Percentiles rank a stretch among this genome's conserved stretches.
phyloP scores from a whole-genome alignment of 2,329 filamentous ascomycete genomes.

The Alternaria burnsii region DNA sequence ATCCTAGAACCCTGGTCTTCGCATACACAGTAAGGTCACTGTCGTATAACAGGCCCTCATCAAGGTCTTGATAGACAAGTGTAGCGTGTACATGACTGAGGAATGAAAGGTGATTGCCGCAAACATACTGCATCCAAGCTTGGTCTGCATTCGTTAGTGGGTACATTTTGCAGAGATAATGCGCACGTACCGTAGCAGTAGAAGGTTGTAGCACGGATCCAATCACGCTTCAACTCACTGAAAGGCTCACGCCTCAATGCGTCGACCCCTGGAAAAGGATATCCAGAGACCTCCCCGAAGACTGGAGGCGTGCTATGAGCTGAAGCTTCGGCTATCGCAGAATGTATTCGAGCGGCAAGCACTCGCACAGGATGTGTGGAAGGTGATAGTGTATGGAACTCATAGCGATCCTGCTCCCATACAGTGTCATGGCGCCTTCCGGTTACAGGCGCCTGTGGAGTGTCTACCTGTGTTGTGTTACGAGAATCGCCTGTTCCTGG shows the following conservation, averaged over 20 bases:
- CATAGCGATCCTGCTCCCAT: constrained; percentile 30
- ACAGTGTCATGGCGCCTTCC: constrained; percentile 20
- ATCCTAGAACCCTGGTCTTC: constrained; percentile 41
- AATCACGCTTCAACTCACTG: constrained; percentile 34
- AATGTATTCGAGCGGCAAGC: constrained; percentile 38
- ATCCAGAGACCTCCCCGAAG: constrained; percentile 33
- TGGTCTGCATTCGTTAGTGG: constrained; percentile 25
- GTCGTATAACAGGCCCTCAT: constrained; percentile 39
- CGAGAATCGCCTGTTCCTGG: constrained; percentile 28
- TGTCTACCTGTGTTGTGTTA: constrained; percentile 19
- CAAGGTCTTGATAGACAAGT: constrained; percentile 45
- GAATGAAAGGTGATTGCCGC: constrained; percentile 40
- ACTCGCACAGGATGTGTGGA: constrained; percentile 29
- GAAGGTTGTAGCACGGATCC: constrained; percentile 30
- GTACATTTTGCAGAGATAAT: no score
- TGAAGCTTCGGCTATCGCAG: constrained; percentile 29
- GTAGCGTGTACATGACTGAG: constrained; percentile 45
- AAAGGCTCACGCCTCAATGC: constrained; percentile 23
- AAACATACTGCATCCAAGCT: constrained; percentile 42
- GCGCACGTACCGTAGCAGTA: constrained; percentile 32
- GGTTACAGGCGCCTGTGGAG: constrained; percentile 16
- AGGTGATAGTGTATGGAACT: constrained; percentile 29
- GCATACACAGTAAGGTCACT: constrained; percentile 43
- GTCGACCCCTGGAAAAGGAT: constrained; percentile 29
- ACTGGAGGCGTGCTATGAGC: constrained; percentile 33